Base-by-base conservation (phyloP, 345 rosid genomes). In the Kandelia obovata region DNA sequence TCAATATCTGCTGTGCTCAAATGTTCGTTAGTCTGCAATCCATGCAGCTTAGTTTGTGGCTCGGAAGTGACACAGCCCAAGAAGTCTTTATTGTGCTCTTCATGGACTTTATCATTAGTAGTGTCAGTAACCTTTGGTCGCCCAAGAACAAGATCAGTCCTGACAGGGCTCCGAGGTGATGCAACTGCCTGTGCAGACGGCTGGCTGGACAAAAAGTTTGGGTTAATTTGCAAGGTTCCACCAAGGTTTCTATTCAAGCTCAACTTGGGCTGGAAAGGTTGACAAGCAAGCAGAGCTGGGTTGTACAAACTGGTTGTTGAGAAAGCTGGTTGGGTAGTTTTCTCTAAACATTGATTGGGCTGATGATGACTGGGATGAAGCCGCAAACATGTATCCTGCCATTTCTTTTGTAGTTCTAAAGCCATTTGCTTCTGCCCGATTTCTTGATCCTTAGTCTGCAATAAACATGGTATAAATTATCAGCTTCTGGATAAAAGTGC, bases 101-200 rank as follows among this genome's bases (percentile, higher is more conserved):
- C 64, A 35, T 62, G 57, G 37, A 58, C 62, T 75, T 74, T 69
- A 57, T 84, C 84, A 20, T 83, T 71, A 51, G 71, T 9, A 59
- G 75, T 28, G 64, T 73, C 80, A 16, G n/a, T 31, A 64, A 77
- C 70, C 79, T 89, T 88, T 2, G 83, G 73, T 43, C 80, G 79
- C 43, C 96, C 99, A 47, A 95, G 96, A 76, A 76, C 89, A 76
- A 95, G 81, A 53, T 95, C 97, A 6, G 99, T 95, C 75, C 84
- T 79, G 31, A 95, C 94, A 13, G 96, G 98, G 77, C 98, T 92
- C 76, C 73, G 67, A 0, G 78, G 92, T 17, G 88, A 91, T 74
- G 84, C 53, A 53, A 49, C 64, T 65, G 79, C 65, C 57, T 20
- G 77, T 53, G 76, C 80, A 37, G 66, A 62, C 16, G 64, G 64